Base-by-base conservation (phyloP, 768 basidiomycete species). In the Amylocystis lapponica region DNA sequence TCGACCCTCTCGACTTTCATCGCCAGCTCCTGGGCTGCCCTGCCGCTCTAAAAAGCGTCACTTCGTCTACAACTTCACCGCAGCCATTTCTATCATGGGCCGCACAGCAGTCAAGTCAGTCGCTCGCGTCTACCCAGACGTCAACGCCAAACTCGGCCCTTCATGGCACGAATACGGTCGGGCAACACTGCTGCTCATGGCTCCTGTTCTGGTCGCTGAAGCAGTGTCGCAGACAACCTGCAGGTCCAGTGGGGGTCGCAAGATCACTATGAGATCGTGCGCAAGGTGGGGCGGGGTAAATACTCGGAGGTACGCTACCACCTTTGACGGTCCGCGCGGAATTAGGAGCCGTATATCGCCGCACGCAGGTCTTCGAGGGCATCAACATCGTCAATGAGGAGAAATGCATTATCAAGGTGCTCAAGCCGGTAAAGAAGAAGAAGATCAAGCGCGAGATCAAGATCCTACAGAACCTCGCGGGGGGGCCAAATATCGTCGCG, bases 401-500 rank as follows among this genome's bases (percentile, higher is more conserved):
- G 66, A 94, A 94, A 67, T 94, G 92, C 64, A 95, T 95, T 66
- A 93, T 98, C 71, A 98, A 98, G 65, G 95, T 98, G 25, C 75
- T 98, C 53, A 98, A 98, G 65, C 95, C 95, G 0, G 94, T 98
- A 30, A 98, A 98, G 78, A 97, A 98, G 81, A 98, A 98, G 80
- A 98, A 98, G 71, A 97, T 97, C 68, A 97, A 97, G 70, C 78
- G 95, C 50, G 95, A 98, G 69, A 96, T 98, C 64, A 97, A 97
- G 74, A 95, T 98, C 57, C 69, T 98, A 20, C 92, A 94, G 67
- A 96, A 97, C 62, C 75, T 98, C 23, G 90, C 93, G 0, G 94
- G 95, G 20, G 95, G 95, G 5, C 93, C 93, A 3, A 98, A 98
- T 64, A 76, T 98, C 50, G 89, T 97, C 37, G 85, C 85, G 6